These are phyloP conservation scores for Simmondsia chinensis DNA, from an alignment of 148 eudicot genomes.

Conservation along the genomic window DNA sequence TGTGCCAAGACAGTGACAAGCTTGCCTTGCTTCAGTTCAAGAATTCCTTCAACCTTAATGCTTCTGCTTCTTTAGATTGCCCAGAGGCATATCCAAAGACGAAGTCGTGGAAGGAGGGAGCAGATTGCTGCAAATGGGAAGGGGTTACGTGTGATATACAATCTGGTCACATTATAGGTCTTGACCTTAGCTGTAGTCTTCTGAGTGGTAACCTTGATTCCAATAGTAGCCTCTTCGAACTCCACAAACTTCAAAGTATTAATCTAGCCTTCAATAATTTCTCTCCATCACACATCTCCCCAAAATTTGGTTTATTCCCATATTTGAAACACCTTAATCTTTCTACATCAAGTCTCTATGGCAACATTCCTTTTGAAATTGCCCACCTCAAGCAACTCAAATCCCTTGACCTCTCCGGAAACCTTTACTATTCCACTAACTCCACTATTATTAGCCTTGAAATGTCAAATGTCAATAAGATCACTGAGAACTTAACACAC, in stretches of 20 bases:
- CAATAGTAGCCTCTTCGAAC: slow-evolving; percentile 17
- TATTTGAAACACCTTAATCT: slow-evolving; percentile 14
- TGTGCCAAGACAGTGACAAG: slow-evolving; percentile 5
- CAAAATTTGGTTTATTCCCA: slow-evolving; percentile 5
- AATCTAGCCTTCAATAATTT: slow-evolving; percentile 16
- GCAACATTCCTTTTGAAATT: neutral
- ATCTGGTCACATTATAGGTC: slow-evolving; percentile 8
- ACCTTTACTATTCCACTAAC: no score
- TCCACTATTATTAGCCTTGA: no score
- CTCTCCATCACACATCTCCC: slow-evolving; percentile 4
- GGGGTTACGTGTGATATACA: slow-evolving; percentile 21
- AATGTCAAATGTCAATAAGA: neutral
- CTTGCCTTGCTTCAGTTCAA: slow-evolving; percentile 9
- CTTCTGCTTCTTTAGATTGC: neutral
- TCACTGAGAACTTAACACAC: slow-evolving; percentile 1
- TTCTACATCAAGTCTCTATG: neutral
- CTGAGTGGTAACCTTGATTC: slow-evolving; percentile 8
- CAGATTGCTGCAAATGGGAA: slow-evolving; percentile 30
- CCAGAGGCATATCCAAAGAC: slow-evolving; percentile 8
- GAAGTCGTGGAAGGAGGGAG: slow-evolving; percentile 13
- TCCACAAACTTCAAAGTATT: slow-evolving; percentile 11
- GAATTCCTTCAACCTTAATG: slow-evolving; percentile 1
- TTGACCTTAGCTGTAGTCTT: slow-evolving; percentile 18
- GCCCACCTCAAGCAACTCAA: neutral
- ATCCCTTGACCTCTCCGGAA: slow-evolving; percentile 8